Conservation (phyloP, 2,329 filamentous ascomycete species). For the Aureobasidium sp. region DNA sequence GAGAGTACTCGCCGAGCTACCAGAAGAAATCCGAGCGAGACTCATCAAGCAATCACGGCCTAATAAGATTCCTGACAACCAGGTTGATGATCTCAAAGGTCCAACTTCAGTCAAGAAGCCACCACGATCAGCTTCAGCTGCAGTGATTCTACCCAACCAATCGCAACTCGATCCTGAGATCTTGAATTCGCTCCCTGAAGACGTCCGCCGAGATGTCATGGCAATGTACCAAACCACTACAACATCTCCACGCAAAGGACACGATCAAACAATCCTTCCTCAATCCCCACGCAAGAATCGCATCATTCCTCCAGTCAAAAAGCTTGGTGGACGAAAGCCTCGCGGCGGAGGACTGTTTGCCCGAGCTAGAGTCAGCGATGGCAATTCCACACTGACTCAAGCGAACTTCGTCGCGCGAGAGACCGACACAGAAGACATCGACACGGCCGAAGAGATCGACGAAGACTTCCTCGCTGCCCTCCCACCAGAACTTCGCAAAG, state of each 20-base stretch:
- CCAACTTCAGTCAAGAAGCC: not conserved
- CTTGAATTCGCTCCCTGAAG: conserved; percentile 72
- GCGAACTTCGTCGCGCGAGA: conserved; percentile 56
- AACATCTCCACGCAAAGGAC: conserved; percentile 22
- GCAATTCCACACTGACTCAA: conserved; percentile 57
- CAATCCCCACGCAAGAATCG: conserved; percentile 50
- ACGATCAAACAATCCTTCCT: conserved; percentile 27
- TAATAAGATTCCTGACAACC: not conserved
- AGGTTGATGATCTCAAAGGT: not conserved
- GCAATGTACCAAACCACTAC: conserved; percentile 49
- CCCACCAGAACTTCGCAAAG: conserved; percentile 68
- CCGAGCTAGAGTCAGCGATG: conserved; percentile 40
- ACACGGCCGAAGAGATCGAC: conserved; percentile 46
- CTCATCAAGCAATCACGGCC: conserved; percentile 49
- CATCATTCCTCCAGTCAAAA: conserved; percentile 41
- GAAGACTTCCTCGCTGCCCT: conserved; percentile 71
- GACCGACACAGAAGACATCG: conserved; percentile 23
- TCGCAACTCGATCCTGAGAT: conserved; percentile 80
- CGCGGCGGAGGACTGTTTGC: conserved; percentile 41
- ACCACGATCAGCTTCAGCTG: not conserved
- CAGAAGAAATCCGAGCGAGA: conserved; percentile 69
- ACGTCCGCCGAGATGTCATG: conserved; percentile 76
- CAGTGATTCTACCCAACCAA: conserved; percentile 46
- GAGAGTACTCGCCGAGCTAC: conserved; percentile 72
- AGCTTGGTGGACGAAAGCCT: conserved; percentile 54